These are phyloP conservation scores for Schizochytrium sp. DNA, from an alignment of 108 stramenopile genomes.

Conservation along the genomic window DNA sequence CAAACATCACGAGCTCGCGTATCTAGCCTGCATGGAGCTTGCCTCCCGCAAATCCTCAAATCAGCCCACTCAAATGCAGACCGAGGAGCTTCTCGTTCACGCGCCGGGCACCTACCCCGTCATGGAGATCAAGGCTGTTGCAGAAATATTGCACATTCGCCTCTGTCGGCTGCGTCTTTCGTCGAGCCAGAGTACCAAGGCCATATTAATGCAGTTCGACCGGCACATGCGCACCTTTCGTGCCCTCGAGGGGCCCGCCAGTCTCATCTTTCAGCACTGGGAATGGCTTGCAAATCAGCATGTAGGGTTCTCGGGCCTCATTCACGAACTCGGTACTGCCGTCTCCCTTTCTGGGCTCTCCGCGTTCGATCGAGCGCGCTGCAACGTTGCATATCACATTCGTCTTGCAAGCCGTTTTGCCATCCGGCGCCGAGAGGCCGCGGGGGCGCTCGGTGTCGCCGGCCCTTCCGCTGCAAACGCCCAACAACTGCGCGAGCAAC, in stretches of 20 bases:
- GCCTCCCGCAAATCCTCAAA: not conserved
- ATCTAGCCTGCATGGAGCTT: not conserved
- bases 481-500: not conserved
- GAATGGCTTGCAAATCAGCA: not conserved
- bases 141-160: not conserved
- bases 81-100: not conserved
- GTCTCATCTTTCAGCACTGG: slow-evolving; percentile 11
- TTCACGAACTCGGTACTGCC: not conserved
- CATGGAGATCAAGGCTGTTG: not conserved
- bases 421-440: not conserved
- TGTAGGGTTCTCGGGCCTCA: not conserved
- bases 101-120: not conserved
- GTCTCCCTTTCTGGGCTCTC: not conserved
- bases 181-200: not conserved
- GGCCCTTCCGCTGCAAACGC: not conserved
- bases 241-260: not conserved
- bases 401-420: not conserved
- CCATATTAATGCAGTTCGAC: not conserved
- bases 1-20: not conserved
- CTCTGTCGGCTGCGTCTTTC: not conserved
- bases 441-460: not conserved
- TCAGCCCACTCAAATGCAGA: not conserved
- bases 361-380: not conserved
- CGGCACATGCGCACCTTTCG: not conserved
- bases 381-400: not conserved